Evolutionary conservation across 768 basidiomycete species (phyloP).

Genomic region (Rhodotorula paludigena): DNA sequence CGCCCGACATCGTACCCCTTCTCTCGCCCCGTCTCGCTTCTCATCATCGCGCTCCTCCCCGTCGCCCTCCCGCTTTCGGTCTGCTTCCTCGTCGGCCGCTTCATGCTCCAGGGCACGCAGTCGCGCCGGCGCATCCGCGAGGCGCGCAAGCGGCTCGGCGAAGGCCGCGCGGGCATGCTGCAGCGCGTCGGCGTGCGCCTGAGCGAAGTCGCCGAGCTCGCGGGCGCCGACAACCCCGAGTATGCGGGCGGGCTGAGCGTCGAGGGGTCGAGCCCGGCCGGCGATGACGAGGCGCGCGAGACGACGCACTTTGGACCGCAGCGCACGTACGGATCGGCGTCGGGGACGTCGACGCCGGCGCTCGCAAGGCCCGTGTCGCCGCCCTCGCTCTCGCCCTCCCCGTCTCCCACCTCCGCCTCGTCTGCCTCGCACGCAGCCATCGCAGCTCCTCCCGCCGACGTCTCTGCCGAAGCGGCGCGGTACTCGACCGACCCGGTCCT

Average conservation of each 20-base stretch:
- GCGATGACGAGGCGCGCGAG: not conserved
- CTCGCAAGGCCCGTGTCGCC: not conserved
- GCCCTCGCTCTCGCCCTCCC: not conserved
- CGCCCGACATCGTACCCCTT: conserved; percentile 51
- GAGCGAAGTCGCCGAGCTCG: conserved; percentile 26
- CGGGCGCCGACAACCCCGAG: conserved; percentile 31
- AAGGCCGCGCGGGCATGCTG: conserved; percentile 28
- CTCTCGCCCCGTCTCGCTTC: conserved; percentile 51
- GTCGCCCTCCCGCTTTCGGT: conserved; percentile 35
- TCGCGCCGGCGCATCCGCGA: conserved; percentile 64
- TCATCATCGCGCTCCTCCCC: conserved; percentile 29
- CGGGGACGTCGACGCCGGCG: not conserved
- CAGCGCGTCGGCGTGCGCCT: conserved; percentile 29
- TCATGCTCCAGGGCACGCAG: conserved; percentile 57
- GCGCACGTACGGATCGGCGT: not conserved
- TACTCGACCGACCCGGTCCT: conserved; percentile 27
- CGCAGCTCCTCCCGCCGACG: not conserved
- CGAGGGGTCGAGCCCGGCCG: not conserved
- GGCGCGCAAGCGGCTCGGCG: conserved; percentile 44
- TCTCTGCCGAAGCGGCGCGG: not conserved
- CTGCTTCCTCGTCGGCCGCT: conserved; percentile 50
- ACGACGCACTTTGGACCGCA: not conserved
- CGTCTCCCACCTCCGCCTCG: not conserved
- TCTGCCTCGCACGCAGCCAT: not conserved
- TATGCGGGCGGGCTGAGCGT: conserved; percentile 12